Evolutionary conservation across 495 filamentous ascomycete species (phyloP), one percentile per base, ranked within the genome.

Genomic region (Bathelium albidoporum): DNA sequence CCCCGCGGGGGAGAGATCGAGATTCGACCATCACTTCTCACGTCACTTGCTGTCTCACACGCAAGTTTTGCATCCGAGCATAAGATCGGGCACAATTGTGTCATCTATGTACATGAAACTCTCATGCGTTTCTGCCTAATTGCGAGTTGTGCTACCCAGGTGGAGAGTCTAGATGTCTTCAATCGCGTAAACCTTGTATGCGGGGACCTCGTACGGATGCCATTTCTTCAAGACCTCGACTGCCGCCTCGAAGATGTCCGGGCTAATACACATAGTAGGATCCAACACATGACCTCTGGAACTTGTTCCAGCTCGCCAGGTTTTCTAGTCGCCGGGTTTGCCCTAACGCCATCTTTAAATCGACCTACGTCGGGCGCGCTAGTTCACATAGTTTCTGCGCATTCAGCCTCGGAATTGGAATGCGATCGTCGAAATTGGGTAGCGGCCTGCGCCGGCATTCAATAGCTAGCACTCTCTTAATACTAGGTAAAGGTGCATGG

Each of bases 191-290:
- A 91, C 88, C 64, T 87, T 82, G 78, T 92, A 92, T 1, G 84
- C 80, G 16, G 83, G 81, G 70, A 88, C 86, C 69, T 91, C 89
- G 69, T 92, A 92, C 28, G 89, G 89, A 81, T 92, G 89, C 26
- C 84, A 87, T 85, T 71, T 77, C 73, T 86, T 88, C 74, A 90
- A 71, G 36, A 83, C 85, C 36, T 73, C 76, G 1, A 86, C 81
- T 14, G 79, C 83, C 41, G 74, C 70, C 34, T 73, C 62, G 74
- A 80, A 80, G 52, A 80, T 73, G 55, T 78, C 71, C 62, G 73
- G 71, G 1, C 81, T 80, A 11, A 80, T 61, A 70, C 82, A 84
- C n/a, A n/a, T n/a, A n/a, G n/a, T 72, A 84, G 68, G 5, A 81
- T 73, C 73, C 84, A 82, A 28, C 79, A 77, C 64, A 71, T 79